These are phyloP conservation scores for Pascua sp. DNA, from an alignment of 1,284 basidiomycete genomes.

Conservation along the genomic window DNA sequence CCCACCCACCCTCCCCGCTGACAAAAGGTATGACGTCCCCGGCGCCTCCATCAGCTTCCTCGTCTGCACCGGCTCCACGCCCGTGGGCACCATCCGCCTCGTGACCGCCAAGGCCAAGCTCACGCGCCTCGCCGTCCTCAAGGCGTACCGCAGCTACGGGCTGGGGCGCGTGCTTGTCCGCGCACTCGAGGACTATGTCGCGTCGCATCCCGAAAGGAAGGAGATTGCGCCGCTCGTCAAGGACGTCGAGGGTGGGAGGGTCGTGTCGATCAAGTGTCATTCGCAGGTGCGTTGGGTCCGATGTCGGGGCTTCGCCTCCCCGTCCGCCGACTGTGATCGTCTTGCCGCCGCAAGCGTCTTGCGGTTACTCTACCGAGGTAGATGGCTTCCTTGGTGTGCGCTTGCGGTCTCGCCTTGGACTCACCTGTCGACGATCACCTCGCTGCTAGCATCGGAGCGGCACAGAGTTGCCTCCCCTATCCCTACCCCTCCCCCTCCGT, in stretches of 20 bases:
- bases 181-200: constrained; percentile 27
- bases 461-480: too few species aligned
- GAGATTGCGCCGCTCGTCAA: constrained; percentile 8
- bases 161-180: constrained; percentile 38
- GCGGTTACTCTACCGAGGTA: too few species aligned
- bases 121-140: constrained; percentile 38
- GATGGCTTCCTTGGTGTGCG: too few species aligned
- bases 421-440: too few species aligned
- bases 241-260: constrained; percentile 17
- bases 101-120: constrained; percentile 41
- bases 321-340: too few species aligned
- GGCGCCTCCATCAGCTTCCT: constrained; percentile 11
- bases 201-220: constrained; percentile 3
- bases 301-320: not conserved
- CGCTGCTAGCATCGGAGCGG: too few species aligned
- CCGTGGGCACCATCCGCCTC: constrained; percentile 43
- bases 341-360: too few species aligned
- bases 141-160: constrained; percentile 35
- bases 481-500: too few species aligned
- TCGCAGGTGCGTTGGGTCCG: constrained; percentile 30
- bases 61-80: constrained; percentile 16
- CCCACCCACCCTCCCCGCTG: not conserved
- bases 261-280: constrained; percentile 32
- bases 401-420: too few species aligned
- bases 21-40: constrained; percentile 12